Evolutionary conservation across 441 rosid species (phyloP).

Genomic region (Populus tomentosa): DNA sequence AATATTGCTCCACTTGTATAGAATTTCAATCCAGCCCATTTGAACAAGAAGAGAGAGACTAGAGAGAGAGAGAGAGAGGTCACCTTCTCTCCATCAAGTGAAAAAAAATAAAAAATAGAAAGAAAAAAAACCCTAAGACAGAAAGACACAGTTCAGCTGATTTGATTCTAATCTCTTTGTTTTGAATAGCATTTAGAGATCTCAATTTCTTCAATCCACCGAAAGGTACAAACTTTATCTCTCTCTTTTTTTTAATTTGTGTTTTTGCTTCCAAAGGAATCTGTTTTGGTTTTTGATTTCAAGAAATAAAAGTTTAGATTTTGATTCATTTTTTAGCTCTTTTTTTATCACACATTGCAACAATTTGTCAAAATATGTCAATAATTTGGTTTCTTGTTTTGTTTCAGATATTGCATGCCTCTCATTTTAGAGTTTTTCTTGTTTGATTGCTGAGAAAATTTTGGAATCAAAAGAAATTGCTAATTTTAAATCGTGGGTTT

Average conservation of each 20-base stretch:
- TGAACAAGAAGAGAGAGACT: neutral
- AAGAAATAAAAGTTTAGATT: slow-evolving; percentile 1
- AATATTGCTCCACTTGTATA: neutral
- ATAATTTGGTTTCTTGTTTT: neutral
- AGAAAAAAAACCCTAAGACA: neutral
- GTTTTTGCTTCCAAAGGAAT: slow-evolving; percentile 5
- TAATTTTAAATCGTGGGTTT: slow-evolving; percentile 6
- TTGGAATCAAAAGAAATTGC: neutral
- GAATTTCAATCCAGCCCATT: slow-evolving; percentile 3
- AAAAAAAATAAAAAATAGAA: neutral
- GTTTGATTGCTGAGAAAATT: slow-evolving; percentile 17
- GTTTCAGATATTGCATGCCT: neutral
- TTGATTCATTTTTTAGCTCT: neutral
- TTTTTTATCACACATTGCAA: slow-evolving; percentile 18
- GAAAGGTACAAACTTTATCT: slow-evolving; percentile 15
- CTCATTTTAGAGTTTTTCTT: slow-evolving; percentile 2
- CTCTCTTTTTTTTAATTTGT: neutral
- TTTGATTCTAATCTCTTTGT: slow-evolving; percentile 10
- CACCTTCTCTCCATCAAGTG: neutral
- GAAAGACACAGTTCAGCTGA: neutral
- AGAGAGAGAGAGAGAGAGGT: slow-evolving; percentile 13
- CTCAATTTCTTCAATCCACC: slow-evolving; percentile 30
- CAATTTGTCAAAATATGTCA: neutral
- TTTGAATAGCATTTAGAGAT: slow-evolving; percentile 40
- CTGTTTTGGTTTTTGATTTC: slow-evolving; percentile 16